These are phyloP conservation scores for Podaxis rugospora DNA, from an alignment of 768 basidiomycete species.

Conservation along the genomic window DNA sequence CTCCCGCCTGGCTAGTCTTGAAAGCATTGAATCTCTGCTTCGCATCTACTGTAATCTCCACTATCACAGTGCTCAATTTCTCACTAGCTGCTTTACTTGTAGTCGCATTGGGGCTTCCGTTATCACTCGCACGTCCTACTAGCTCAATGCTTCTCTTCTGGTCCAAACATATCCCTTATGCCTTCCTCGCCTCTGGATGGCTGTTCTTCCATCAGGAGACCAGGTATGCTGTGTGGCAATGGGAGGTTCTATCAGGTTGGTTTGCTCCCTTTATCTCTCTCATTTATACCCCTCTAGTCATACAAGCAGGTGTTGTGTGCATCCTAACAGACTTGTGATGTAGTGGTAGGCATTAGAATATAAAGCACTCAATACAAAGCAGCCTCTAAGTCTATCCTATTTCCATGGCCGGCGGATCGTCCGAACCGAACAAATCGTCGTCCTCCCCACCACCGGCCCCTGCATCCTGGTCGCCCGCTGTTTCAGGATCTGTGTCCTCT, in stretches of 20 bases:
- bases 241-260: conserved; percentile 80
- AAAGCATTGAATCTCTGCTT: conserved; percentile 77
- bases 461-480: conserved; percentile 26
- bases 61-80: conserved; percentile 88
- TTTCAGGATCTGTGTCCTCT: conserved; percentile 33
- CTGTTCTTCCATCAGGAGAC: conserved; percentile 42
- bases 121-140: conserved; percentile 41
- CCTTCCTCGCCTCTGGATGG: conserved; percentile 54
- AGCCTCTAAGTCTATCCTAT: conserved; percentile 1
- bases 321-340: conserved; percentile 28
- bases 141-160: conserved; percentile 19
- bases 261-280: conserved; percentile 78
- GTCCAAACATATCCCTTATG: conserved; percentile 34
- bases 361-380: neutral
- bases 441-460: conserved; percentile 30
- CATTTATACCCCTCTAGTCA: conserved; percentile 69
- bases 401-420: conserved; percentile 38
- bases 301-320: conserved; percentile 65
- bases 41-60: conserved; percentile 80
- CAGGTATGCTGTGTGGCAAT: conserved; percentile 59
- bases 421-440: conserved; percentile 45
- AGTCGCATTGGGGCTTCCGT: conserved; percentile 58
- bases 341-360: conserved; percentile 6
- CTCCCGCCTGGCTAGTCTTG: conserved; percentile 46
- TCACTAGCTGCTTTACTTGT: conserved; percentile 78